A percentile compares a stretch with the other conserved stretches of the same genome.
phyloP scores from a whole-genome alignment of 2,329 filamentous ascomycete genomes.

The Botrytis paeoniae region DNA sequence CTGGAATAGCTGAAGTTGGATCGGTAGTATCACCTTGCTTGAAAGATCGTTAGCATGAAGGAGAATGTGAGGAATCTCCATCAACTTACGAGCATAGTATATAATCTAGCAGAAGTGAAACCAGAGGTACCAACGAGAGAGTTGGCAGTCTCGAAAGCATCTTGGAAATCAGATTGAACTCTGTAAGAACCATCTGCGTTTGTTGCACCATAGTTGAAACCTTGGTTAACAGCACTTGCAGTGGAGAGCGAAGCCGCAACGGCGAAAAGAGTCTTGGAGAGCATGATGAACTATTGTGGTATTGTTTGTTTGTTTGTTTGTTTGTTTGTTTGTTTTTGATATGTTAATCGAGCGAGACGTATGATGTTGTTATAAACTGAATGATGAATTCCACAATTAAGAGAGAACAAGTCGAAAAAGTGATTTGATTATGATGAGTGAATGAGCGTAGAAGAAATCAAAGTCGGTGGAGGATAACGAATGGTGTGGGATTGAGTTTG shows the following conservation, averaged over 20 bases:
- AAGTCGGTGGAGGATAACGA: neutral
- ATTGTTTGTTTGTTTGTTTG: neutral
- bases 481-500: neutral
- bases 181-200: constrained; percentile 60
- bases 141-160: constrained; percentile 65
- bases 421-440: neutral
- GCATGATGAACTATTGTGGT: constrained; percentile 29
- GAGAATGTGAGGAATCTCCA: too few relatives aligned
- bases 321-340: neutral
- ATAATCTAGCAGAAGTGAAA: constrained; percentile 70
- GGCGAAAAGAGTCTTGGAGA: constrained; percentile 31
- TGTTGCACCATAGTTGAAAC: constrained; percentile 67
- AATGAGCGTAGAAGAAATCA: neutral
- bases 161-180: constrained; percentile 61
- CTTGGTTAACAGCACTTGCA: constrained; percentile 48
- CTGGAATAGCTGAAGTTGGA: constrained; percentile 71
- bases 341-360: constrained; percentile 7
- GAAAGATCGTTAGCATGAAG: constrained; percentile 28
- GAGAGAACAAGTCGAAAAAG: neutral
- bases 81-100: constrained; percentile 55
- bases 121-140: constrained; percentile 60
- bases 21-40: constrained; percentile 62
- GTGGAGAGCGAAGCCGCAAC: constrained; percentile 34
- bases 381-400: constrained; percentile 6
- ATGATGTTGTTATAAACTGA: neutral